Conservation (phyloP, 768 basidiomycete genomes). For the Postia placenta region DNA sequence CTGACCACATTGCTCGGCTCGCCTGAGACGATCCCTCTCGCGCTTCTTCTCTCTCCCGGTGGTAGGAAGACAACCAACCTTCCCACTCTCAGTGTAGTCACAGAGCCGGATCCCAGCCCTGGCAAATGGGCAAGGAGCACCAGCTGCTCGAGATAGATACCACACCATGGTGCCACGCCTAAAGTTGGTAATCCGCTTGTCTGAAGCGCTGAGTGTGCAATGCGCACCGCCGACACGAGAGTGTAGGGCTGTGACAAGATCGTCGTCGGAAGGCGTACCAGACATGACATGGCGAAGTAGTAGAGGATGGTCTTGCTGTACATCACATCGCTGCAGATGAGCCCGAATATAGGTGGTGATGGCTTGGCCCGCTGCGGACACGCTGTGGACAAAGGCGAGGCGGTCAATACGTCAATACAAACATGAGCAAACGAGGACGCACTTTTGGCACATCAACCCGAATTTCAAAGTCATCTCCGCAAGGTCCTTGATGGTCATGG, state of each 20-base stretch:
- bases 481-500: conserved; percentile 84
- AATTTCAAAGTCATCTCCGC: conserved; percentile 60
- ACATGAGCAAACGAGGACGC: conserved; percentile 21
- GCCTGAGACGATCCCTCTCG: conserved; percentile 22
- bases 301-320: conserved; percentile 66
- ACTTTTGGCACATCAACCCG: conserved; percentile 77
- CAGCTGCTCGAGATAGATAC: conserved; percentile 73
- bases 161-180: conserved; percentile 75
- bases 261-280: conserved; percentile 67
- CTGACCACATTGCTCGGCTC: conserved; percentile 37
- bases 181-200: conserved; percentile 58
- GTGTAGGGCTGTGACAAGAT: conserved; percentile 64
- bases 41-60: conserved; percentile 24
- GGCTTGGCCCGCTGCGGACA: conserved; percentile 74
- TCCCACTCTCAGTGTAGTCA: conserved; percentile 55
- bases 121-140: conserved; percentile 70
- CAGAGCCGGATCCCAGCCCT: conserved; percentile 67
- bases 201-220: conserved; percentile 31
- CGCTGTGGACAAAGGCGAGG: conserved; percentile 33
- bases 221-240: conserved; percentile 63
- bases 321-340: conserved; percentile 67
- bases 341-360: conserved; percentile 79
- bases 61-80: conserved; percentile 22
- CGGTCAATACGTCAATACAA: conserved; percentile 11
- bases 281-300: conserved; percentile 68